A percentile compares a stretch with the other conserved stretches of the same genome.
phyloP scores from a whole-genome alignment of 495 filamentous ascomycete genomes.

The Penicillium malachiteum region DNA sequence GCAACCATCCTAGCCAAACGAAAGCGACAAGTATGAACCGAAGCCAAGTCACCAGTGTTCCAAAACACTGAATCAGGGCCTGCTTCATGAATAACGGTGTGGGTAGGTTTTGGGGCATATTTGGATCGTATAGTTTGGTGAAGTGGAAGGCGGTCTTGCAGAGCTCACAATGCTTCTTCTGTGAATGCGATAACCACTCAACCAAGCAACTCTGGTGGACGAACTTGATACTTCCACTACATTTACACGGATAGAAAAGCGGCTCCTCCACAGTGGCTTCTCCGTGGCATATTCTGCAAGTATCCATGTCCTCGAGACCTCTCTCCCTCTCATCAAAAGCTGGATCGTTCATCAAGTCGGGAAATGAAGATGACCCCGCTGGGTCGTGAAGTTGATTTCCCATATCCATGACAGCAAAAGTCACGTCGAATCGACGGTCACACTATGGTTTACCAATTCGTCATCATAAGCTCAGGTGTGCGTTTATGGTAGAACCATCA shows the following conservation, averaged over 20 bases:
- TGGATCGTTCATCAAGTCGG: constrained; percentile 69
- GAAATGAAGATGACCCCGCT: constrained; percentile 28
- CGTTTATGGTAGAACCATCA: neutral
- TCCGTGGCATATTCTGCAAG: constrained; percentile 92
- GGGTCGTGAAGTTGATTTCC: constrained; percentile 14
- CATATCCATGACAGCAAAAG: constrained; percentile 27
- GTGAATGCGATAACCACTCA: constrained; percentile 96
- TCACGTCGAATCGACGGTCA: constrained; percentile 23
- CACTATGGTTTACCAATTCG: constrained; percentile 22
- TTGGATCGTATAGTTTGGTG: constrained; percentile 91
- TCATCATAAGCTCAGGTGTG: constrained; percentile 17
- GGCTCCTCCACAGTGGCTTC: constrained; percentile 83
- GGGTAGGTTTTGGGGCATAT: constrained; percentile 85
- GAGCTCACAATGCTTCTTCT: constrained; percentile 98
- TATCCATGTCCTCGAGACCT: constrained; percentile 59
- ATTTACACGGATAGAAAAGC: constrained; percentile 97
- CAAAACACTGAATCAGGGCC: constrained; percentile 66
- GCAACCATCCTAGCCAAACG: constrained; percentile 86
- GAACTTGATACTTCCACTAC: constrained; percentile 96
- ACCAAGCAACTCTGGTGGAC: constrained; percentile 97
- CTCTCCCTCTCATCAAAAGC: constrained; percentile 47
- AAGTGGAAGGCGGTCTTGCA: constrained; percentile 98
- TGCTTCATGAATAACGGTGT: constrained; percentile 75
- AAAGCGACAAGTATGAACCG: constrained; percentile 74
- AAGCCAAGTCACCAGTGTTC: constrained; percentile 70